Percentiles rank a stretch among this genome's conserved stretches.
These are phyloP conservation scores for Tetragonia tetragonoides DNA, from an alignment of 148 eudicot genomes.

Conservation along the genomic window DNA sequence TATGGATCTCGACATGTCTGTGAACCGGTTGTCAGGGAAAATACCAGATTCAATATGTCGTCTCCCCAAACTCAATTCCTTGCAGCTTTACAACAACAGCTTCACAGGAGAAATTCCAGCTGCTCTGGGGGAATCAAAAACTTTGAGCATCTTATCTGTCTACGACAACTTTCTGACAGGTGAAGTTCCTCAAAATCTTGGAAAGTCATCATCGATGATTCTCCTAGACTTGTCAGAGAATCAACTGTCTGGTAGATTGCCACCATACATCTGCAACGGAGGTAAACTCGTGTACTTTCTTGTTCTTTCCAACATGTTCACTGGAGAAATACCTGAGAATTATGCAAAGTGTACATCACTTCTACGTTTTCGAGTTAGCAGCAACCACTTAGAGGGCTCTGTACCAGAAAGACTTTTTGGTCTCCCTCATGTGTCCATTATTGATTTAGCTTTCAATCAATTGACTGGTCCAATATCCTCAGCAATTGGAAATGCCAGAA, in stretches of 20 bases:
- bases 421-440: constrained; percentile 69
- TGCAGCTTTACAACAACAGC: constrained; percentile 85
- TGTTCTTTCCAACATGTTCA: constrained; percentile 54
- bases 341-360: constrained; percentile 63
- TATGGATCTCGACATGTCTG: constrained; percentile 71
- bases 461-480: constrained; percentile 55
- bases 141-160: constrained; percentile 55
- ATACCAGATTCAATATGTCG: constrained; percentile 61
- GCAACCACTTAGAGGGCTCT: constrained; percentile 53
- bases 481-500: constrained; percentile 57
- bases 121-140: constrained; percentile 51
- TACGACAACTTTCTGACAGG: constrained; percentile 77
- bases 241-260: constrained; percentile 55
- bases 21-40: constrained; percentile 62
- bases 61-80: constrained; percentile 55
- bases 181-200: constrained; percentile 66
- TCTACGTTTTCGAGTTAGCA: constrained; percentile 69
- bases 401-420: constrained; percentile 62
- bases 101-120: constrained; percentile 68
- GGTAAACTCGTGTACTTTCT: constrained; percentile 73
- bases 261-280: constrained; percentile 54
- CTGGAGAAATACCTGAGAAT: constrained; percentile 60
- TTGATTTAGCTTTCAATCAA: constrained; percentile 63
- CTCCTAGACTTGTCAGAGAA: constrained; percentile 80
- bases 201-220: constrained; percentile 52